phyloP scores from a whole-genome alignment of 805 yeast species.

The Zygoascus ofunaensis region DNA sequence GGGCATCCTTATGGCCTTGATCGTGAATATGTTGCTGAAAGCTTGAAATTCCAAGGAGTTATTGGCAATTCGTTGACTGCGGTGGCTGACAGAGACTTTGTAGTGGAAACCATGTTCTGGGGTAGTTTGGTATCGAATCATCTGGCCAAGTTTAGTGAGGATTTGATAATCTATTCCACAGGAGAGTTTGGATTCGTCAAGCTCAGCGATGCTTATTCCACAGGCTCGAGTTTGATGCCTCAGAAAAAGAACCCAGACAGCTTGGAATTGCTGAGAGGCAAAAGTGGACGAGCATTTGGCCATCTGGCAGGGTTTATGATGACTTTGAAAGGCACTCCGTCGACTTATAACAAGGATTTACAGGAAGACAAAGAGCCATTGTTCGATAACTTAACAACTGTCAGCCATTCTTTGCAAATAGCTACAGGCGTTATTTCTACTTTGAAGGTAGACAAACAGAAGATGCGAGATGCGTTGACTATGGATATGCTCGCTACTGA shows the following conservation, averaged over 20 bases:
- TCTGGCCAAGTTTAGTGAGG: slow-evolving; percentile 89
- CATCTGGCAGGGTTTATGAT: slow-evolving; percentile 90
- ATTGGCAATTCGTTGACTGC: slow-evolving; percentile 97
- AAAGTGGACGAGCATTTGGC: slow-evolving; percentile 96
- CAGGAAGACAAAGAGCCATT: slow-evolving; percentile 99
- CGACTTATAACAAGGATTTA: slow-evolving; percentile 95
- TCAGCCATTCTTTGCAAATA: slow-evolving; percentile 85
- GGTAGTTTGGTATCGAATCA: slow-evolving; percentile 90
- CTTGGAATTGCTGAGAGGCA: slow-evolving; percentile 89
- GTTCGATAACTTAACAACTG: slow-evolving; percentile 81
- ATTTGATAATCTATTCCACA: slow-evolving; percentile 88
- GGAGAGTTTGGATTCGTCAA: slow-evolving; percentile 95
- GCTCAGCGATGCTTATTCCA: slow-evolving; percentile 94
- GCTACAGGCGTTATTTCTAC: slow-evolving; percentile 97
- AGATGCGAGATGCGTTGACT: slow-evolving; percentile 81
- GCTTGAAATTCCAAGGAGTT: slow-evolving; percentile 70
- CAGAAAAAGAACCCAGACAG: slow-evolving; percentile 98
- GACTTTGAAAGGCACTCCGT: slow-evolving; percentile 95
- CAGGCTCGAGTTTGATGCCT: slow-evolving; percentile 98
- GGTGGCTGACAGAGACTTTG: slow-evolving; percentile 95
- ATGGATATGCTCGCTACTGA: slow-evolving; percentile 99
- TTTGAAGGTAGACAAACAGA: slow-evolving; percentile 56
- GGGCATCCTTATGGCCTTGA: slow-evolving; percentile 99
- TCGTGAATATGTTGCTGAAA: slow-evolving; percentile 76
- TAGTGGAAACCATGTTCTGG: slow-evolving; percentile 94